Base-by-base conservation (phyloP, 2,329 filamentous ascomycete species). In the Fusarium sp. region DNA sequence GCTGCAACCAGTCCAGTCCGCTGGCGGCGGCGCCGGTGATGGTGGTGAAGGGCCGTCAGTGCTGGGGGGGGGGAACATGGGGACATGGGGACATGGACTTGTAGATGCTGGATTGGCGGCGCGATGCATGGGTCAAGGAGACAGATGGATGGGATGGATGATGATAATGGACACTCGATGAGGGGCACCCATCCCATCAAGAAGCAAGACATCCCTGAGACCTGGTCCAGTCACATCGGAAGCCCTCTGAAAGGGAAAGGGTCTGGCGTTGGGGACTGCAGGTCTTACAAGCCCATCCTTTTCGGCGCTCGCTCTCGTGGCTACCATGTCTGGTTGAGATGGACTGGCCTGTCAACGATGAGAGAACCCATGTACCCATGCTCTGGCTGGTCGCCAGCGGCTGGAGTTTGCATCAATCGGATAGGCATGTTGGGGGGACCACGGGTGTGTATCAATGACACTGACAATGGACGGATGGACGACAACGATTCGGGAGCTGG, bases 291-390 rank as follows among this genome's bases (percentile, higher is more conserved):
- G 72, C 64, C 62, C 63, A 72, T 71, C 68, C 69, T 52, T 70
- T 67, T 59, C 64, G 68, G 61, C 58, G 64, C 52, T 70, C 64
- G 57, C 64, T 69, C 76, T 78, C 77, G 75, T 78, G 77, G 77
- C 75, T 78, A 74, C 77, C 77, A 79, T 79, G 77, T 66, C 68
- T 35, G 52, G 66, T 72, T 41, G 63, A 76, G 64, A 68, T 65
- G 65, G 58, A 52, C 56, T 71, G 73, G 66, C 73, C 69, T 78
- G 76, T 77, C 75, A 76, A 73, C 24, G 56, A 69, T 35, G 59
- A 56, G 43, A 64, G 60, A 61, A 77, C 59, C 75, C 75, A 77
- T 76, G 72, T 71, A 35, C 52, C 52, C 48, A 52, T 52, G 48
- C 18, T 57, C 29, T 67, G 56, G 57, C 68, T 64, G 67, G 59